phyloP scores from a whole-genome alignment of 2,329 filamentous ascomycete genomes.

The Aspergillus niger region DNA sequence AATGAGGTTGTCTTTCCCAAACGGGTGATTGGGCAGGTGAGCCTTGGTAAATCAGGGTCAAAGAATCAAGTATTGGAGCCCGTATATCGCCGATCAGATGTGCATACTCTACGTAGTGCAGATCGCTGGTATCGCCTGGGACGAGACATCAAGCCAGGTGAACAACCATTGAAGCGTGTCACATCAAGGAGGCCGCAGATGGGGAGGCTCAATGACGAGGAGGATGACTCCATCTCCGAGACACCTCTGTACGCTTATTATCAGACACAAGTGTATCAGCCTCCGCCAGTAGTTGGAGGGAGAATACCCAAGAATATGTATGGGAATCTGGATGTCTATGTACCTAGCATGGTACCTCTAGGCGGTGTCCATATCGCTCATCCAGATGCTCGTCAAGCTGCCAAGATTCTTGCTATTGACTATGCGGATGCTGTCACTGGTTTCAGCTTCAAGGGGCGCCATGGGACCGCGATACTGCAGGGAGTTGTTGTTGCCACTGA shows the following conservation, averaged over 20 bases:
- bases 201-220: constrained; percentile 31
- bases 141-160: constrained; percentile 72
- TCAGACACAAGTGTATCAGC: constrained; percentile 70
- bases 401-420: constrained; percentile 75
- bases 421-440: constrained; percentile 88
- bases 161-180: constrained; percentile 80
- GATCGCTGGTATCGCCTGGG: constrained; percentile 93
- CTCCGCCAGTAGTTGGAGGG: constrained; percentile 74
- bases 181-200: constrained; percentile 47
- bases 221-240: constrained; percentile 54
- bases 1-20: constrained; percentile 80
- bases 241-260: constrained; percentile 60
- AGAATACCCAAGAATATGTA: constrained; percentile 65
- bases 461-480: constrained; percentile 78
- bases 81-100: constrained; percentile 80
- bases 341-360: constrained; percentile 63
- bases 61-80: constrained; percentile 64
- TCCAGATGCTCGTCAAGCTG: constrained; percentile 67
- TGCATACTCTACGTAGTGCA: constrained; percentile 73
- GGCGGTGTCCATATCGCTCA: constrained; percentile 61
- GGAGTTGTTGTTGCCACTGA: constrained; percentile 77
- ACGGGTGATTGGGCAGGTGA: constrained; percentile 75
- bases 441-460: constrained; percentile 82
- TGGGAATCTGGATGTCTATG: constrained; percentile 65
- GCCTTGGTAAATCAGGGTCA: constrained; percentile 46